Evolutionary conservation across 768 basidiomycete species (phyloP), one percentile per base, ranked within the genome.

Genomic region (Leccinum aurantiacum): DNA sequence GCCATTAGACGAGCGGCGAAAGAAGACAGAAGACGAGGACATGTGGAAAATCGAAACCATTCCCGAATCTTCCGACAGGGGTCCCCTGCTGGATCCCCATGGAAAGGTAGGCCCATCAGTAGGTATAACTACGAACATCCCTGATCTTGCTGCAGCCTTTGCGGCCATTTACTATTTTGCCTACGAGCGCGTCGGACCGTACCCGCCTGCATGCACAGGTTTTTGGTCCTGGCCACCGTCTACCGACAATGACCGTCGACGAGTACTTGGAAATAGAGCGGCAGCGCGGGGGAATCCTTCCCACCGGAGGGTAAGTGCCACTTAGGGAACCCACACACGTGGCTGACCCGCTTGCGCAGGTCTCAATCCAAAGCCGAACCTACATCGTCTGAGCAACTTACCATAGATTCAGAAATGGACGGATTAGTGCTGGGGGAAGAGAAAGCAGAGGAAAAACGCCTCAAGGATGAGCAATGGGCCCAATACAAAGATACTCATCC

Each of bases 181-280:
- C 95, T 0, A 83, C 89, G 3, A 81, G 83, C 33, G 76, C 80
- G 47, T 72, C 80, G 19, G 83, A 95, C 65, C 86, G 95, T 59
- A 80, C 87, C 46, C 82, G 86, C 25, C 69, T 97, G 6, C 88
- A 88, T 69, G 75, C 82, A 2, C 85, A 91, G 67, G 95, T 98
- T 4, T 98, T 98, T 75, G 84, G 87, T 15, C 84, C 92, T 14
- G 84, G 84, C 11, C 86, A 97, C 68, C 84, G 88, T 47, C 77
- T 98, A 33, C 97, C 97, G 5, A 95, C 93, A 0, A 98, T 99
- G 97, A 84, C 91, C 1, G 84, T 98, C 59, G 96, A 98, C 66
- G 91, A 98, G 74, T 98, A 95, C 69, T 81, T 99, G 33, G 85
- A 91, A 69, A 85, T 93, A 58, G 96, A 99, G 69, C 79, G 79